Conservation (phyloP, 1,284 basidiomycete species). For the Puccinia novopanici region DNA sequence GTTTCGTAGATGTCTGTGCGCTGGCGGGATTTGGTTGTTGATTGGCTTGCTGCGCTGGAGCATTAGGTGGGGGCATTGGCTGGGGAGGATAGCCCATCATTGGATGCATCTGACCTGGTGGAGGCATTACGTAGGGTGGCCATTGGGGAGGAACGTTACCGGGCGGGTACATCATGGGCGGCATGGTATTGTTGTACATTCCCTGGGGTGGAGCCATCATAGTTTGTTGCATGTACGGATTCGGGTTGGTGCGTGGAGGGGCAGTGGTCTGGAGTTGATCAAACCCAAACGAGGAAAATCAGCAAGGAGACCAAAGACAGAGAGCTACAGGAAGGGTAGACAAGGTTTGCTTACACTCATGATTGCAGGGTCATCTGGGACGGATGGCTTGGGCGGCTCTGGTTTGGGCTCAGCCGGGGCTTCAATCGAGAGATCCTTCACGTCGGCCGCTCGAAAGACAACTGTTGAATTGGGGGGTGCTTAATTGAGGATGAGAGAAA, state of each 20-base stretch:
- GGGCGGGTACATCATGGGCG: constrained; percentile 41
- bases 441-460: constrained; percentile 57
- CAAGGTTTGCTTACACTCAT: constrained; percentile 53
- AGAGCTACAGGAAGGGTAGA: neutral
- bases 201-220: constrained; percentile 30
- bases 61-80: constrained; percentile 22
- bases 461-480: constrained; percentile 51
- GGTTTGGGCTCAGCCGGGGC: constrained; percentile 52
- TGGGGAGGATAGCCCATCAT: constrained; percentile 45
- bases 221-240: constrained; percentile 15
- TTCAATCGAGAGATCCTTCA: constrained; percentile 58
- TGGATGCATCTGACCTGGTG: constrained; percentile 45
- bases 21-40: neutral
- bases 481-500: neutral
- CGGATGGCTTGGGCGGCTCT: constrained; percentile 49
- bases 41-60: neutral
- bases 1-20: neutral
- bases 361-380: constrained; percentile 56
- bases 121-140: constrained; percentile 41
- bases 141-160: constrained; percentile 39
- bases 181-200: constrained; percentile 34
- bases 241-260: constrained; percentile 30
- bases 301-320: too few species aligned
- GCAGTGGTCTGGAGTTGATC: constrained; percentile 38
- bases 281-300: too few species aligned